phyloP scores from a whole-genome alignment of 2,329 filamentous ascomycete genomes.

The Cladosporium sp. region DNA sequence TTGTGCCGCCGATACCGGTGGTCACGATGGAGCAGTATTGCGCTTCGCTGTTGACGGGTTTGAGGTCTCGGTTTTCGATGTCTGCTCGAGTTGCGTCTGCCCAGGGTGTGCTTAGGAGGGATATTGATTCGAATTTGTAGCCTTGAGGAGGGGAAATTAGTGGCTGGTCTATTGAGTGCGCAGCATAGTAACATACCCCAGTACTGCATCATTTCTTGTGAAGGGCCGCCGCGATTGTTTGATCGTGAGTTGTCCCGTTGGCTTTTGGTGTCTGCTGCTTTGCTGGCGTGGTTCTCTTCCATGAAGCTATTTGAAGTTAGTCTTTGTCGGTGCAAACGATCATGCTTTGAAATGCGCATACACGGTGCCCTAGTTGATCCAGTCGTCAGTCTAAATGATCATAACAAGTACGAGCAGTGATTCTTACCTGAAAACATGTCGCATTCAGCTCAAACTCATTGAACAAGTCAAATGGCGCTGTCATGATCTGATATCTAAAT shows the following conservation, averaged over 20 bases:
- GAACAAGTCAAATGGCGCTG: conserved; percentile 73
- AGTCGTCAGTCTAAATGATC: background rate
- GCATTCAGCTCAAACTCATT: conserved; percentile 97
- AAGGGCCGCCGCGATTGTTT: conserved; percentile 37
- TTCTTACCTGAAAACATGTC: conserved; percentile 75
- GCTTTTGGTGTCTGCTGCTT: conserved; percentile 49
- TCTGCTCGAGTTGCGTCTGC: conserved; percentile 65
- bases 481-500: conserved; percentile 64
- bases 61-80: conserved; percentile 70
- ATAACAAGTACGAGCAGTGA: too few relatives aligned
- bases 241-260: conserved; percentile 28
- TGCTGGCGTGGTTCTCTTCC: conserved; percentile 77
- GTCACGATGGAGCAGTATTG: conserved; percentile 95
- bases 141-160: conserved; percentile 52
- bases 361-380: conserved; percentile 18
- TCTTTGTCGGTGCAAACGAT: background rate
- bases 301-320: conserved; percentile 65
- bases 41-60: conserved; percentile 78
- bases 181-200: conserved; percentile 61
- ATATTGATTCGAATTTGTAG: conserved; percentile 93
- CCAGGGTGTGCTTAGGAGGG: conserved; percentile 72
- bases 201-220: conserved; percentile 81
- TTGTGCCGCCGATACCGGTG: conserved; percentile 74
- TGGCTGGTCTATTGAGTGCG: background rate
- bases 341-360: conserved; percentile 36